Base-by-base conservation (phyloP, 2,329 filamentous ascomycete genomes). In the Curvularia hawaiiensis region DNA sequence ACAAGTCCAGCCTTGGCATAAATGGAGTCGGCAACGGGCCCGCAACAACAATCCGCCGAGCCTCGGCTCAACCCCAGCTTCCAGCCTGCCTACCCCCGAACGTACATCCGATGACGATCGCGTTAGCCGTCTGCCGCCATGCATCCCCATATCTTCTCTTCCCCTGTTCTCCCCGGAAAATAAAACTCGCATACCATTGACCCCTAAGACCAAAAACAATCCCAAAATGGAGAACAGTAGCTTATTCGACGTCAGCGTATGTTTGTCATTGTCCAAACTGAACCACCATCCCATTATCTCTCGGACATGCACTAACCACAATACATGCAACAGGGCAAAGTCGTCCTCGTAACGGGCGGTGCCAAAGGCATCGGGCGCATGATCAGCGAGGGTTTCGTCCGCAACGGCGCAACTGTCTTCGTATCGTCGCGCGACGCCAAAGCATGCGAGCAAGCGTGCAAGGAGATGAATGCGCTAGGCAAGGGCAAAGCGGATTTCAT, bases 401-500 rank as follows among this genome's bases (percentile, higher is more conserved):
- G 79, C 55, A 88, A 88, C 74, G 85, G 86, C 55, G 82, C 81
- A 16, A 88, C 84, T 61, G 88, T 91, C 6, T 91, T 90, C 79
- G 88, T 91, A 61, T 86, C 85, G 6, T 88, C 85, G 6, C 82
- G 85, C 24, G 88, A 89, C 31, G 85, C 85, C 16, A 86, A 84
- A 43, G 78, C 80, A 26, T 87, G 86, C 75, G 79, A 81, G 68
- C 79, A 88, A 47, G 84, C 87, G 18, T 83, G 78, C 31, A 83
- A 85, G 1, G 84, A 84, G 45, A 74, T 87, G 54, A 85, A 83
- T 61, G 77, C 79, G 61, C 79, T 84, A 30, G 81, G 84, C 64
- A 81, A 79, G 54, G 85, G 85, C 54, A 79, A 75, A 9, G 87
- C 89, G 44, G 78, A 88, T 57, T 79, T 83, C 20, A 83, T 90